Base-by-base conservation (phyloP, 2,329 filamentous ascomycete species). In the Fusarium heterosporum region DNA sequence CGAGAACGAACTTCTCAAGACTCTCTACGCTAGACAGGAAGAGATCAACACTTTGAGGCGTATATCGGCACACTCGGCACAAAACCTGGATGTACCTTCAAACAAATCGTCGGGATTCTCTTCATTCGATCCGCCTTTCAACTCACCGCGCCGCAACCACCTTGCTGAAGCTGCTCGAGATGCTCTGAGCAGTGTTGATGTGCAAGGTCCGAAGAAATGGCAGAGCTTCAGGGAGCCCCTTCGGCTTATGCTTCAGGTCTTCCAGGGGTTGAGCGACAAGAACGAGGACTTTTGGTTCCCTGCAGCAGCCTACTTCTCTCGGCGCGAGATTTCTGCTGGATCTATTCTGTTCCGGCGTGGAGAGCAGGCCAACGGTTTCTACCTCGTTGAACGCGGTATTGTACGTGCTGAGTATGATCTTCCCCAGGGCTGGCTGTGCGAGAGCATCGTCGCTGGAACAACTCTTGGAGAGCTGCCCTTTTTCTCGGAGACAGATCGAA, bases 211-310 rank as follows among this genome's bases (percentile, higher is more conserved):
- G 19, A 84, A 86, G 3, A 91, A 89, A 73, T 98, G 94, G 91
- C 89, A 91, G 72, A 88, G 89, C 70, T 96, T 97, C 77, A 92
- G 92, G 68, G 93, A 97, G 75, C 96, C 96, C 0, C 86, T 98
- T 9, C 91, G 93, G 2, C 87, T 99, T 45, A 93, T 99, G 78
- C 85, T 99, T 25, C 95, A 97, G 76, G 93, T 96, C n/a, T 98
- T 99, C 80, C 91, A 96, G 74, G 92, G 93, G 42, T 82, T 97
- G 13, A 96, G 92, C 50, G 83, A 88, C 51, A 89, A 92, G 77
- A 96, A 95, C 74, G 93, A 97, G 77, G 94, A 97, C 77, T 98
- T 98, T 76, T 99, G 96, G 96, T 95, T 94, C 78, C 88, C 88
- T 2, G 90, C 89, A 0, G 87, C 88, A 6, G 82, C 86, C 0